These are phyloP conservation scores for Daldinia caldariorum DNA, from an alignment of 495 filamentous ascomycete species.

Conservation along the genomic window DNA sequence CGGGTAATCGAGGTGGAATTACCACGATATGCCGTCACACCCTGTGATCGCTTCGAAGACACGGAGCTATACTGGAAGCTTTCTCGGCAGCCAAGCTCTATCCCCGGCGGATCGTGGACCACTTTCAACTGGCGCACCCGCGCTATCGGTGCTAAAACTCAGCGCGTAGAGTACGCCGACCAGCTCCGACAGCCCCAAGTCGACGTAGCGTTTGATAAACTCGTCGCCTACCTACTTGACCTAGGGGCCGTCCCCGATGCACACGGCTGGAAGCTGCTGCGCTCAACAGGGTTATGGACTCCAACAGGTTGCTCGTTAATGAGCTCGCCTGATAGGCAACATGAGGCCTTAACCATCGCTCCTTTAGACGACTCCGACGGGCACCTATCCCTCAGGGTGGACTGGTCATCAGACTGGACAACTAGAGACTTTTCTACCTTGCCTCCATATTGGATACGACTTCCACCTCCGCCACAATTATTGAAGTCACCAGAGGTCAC, in stretches of 20 bases:
- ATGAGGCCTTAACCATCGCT: conserved; percentile 64
- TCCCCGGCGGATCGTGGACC: conserved; percentile 71
- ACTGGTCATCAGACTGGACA: conserved; percentile 68
- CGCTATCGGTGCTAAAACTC: conserved; percentile 66
- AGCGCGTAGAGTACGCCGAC: conserved; percentile 71
- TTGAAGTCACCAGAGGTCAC: conserved; percentile 15
- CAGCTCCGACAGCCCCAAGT: conserved; percentile 72
- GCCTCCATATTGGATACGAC: conserved; percentile 70
- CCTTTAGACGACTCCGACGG: conserved; percentile 70
- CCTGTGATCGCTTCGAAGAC: conserved; percentile 63
- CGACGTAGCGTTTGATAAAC: conserved; percentile 69
- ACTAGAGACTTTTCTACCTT: conserved; percentile 61
- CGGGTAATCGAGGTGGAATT: conserved; percentile 73
- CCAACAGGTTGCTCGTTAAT: conserved; percentile 68
- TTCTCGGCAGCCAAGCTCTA: conserved; percentile 55
- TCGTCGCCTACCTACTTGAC: conserved; percentile 69
- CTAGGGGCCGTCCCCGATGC: conserved; percentile 68
- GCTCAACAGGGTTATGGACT: conserved; percentile 70
- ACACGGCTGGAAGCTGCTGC: conserved; percentile 66
- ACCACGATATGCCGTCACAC: conserved; percentile 69
- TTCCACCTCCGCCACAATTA: conserved; percentile 50
- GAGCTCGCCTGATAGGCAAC: conserved; percentile 60
- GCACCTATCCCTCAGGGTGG: conserved; percentile 64
- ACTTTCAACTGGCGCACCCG: conserved; percentile 71
- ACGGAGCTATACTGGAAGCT: conserved; percentile 65